Percentiles rank a stretch among this genome's conserved stretches.
phyloP scores from a whole-genome alignment of 768 basidiomycete genomes.

The Tylopilus rubrobrunneus region DNA sequence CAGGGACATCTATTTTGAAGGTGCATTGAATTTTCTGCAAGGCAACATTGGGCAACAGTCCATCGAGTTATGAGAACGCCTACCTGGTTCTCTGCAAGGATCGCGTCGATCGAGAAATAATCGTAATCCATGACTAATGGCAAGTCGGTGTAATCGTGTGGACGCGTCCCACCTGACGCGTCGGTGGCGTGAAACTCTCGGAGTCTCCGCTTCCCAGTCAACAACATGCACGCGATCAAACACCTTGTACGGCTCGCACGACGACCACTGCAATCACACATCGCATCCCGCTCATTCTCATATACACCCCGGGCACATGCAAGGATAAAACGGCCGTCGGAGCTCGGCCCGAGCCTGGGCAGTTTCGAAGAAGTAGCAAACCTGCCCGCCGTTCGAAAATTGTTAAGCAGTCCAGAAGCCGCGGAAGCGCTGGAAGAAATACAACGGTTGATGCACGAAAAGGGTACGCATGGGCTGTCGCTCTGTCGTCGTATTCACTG shows the following conservation, averaged over 20 bases:
- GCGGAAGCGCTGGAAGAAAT: slow-evolving; percentile 42
- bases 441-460: slow-evolving; percentile 45
- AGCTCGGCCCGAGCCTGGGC: slow-evolving; percentile 34
- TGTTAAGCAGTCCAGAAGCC: slow-evolving; percentile 48
- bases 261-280: slow-evolving; percentile 12
- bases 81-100: slow-evolving; percentile 89
- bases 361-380: slow-evolving; percentile 39
- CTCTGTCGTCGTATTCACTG: background rate
- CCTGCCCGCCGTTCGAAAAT: slow-evolving; percentile 43
- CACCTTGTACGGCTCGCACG: slow-evolving; percentile 13
- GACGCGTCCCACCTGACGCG: slow-evolving; percentile 13
- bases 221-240: slow-evolving; percentile 23
- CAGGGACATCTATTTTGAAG: slow-evolving; percentile 80
- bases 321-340: slow-evolving; percentile 25
- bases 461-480: slow-evolving; percentile 33
- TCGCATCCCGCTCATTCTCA: slow-evolving; percentile 26
- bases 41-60: background rate
- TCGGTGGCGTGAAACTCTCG: slow-evolving; percentile 15
- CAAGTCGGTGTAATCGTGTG: background rate
- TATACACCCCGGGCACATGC: slow-evolving; percentile 28
- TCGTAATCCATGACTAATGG: slow-evolving; percentile 69
- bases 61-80: background rate
- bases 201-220: background rate
- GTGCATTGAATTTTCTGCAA: slow-evolving; percentile 88
- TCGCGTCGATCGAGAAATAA: slow-evolving; percentile 89